These are phyloP conservation scores for Nasturtium officinale DNA, from an alignment of 345 rosid species.

Conservation along the genomic window DNA sequence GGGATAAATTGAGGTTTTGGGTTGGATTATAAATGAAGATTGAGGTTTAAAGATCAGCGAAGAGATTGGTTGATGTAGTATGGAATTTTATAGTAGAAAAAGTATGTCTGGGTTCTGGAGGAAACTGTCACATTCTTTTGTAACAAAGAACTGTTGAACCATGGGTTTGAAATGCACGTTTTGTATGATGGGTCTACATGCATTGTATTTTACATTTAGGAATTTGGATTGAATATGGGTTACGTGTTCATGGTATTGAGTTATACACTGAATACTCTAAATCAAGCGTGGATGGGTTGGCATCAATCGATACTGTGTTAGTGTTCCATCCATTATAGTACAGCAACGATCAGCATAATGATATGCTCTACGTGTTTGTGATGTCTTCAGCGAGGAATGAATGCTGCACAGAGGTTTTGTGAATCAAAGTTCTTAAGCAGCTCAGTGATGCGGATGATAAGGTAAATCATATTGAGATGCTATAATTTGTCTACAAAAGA, in stretches of 20 bases:
- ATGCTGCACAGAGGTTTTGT: conserved; percentile 82
- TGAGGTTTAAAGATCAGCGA: conserved; percentile 1
- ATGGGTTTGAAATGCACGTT: background rate
- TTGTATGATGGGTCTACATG: background rate
- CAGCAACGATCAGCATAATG: conserved; percentile 14
- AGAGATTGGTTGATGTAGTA: conserved; percentile 11
- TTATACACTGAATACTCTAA: background rate
- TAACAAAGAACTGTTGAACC: background rate
- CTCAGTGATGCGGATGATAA: conserved; percentile 87
- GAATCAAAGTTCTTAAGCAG: conserved; percentile 69
- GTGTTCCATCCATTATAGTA: conserved; percentile 17
- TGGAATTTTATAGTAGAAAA: background rate
- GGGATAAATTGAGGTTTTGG: background rate
- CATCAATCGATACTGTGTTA: background rate
- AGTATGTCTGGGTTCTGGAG: background rate
- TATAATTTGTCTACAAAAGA: background rate
- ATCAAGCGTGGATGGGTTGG: background rate
- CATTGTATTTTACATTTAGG: background rate
- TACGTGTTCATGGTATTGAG: background rate
- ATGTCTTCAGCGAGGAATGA: conserved; percentile 71
- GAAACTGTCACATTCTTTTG: background rate
- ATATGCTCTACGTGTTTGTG: conserved; percentile 16
- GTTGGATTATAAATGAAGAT: background rate
- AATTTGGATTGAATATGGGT: background rate
- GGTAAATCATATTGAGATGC: conserved; percentile 48